Evolutionary conservation across 495 filamentous ascomycete genomes (phyloP).

Genomic region (Aspergillus indologenus): DNA sequence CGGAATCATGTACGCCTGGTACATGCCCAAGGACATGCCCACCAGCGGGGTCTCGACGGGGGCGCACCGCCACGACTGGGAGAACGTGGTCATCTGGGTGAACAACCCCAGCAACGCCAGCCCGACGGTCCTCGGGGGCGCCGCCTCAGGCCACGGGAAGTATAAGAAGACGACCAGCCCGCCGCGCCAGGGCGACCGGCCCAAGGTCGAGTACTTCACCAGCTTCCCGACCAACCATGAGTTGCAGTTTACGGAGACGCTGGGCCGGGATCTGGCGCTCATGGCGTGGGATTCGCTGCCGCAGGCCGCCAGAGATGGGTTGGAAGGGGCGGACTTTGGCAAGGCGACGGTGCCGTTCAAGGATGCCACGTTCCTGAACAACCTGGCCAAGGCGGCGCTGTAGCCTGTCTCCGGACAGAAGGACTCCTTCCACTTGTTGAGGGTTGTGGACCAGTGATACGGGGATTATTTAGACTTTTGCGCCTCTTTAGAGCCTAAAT

Average conservation of each 20-base stretch:
- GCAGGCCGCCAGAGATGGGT: not conserved
- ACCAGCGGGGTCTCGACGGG: constrained; percentile 1
- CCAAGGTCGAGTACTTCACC: constrained; percentile 11
- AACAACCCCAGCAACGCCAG: constrained; percentile 3
- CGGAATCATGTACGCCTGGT: constrained; percentile 13
- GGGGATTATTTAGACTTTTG: no score
- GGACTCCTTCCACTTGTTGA: no score
- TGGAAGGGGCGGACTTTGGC: constrained; percentile 4
- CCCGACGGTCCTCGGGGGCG: constrained; percentile 6
- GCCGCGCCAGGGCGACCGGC: not conserved
- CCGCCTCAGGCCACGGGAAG: constrained; percentile 6
- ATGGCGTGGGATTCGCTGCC: constrained; percentile 10
- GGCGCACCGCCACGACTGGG: constrained; percentile 11
- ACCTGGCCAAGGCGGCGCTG: constrained; percentile 6
- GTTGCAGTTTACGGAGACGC: constrained; percentile 8
- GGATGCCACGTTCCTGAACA: constrained; percentile 5
- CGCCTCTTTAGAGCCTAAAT: no score
- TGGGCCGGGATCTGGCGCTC: constrained; percentile 6
- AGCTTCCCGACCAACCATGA: constrained; percentile 9
- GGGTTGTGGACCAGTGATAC: no score
- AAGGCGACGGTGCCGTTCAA: constrained; percentile 11
- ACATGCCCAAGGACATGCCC: constrained; percentile 13
- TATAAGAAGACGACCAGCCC: constrained; percentile 8
- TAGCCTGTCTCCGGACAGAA: no score
- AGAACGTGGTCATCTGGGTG: constrained; percentile 13